Evolutionary conservation across 192 early-diverging fungal species (phyloP).

Genomic region (Haplosporangium gracile): DNA sequence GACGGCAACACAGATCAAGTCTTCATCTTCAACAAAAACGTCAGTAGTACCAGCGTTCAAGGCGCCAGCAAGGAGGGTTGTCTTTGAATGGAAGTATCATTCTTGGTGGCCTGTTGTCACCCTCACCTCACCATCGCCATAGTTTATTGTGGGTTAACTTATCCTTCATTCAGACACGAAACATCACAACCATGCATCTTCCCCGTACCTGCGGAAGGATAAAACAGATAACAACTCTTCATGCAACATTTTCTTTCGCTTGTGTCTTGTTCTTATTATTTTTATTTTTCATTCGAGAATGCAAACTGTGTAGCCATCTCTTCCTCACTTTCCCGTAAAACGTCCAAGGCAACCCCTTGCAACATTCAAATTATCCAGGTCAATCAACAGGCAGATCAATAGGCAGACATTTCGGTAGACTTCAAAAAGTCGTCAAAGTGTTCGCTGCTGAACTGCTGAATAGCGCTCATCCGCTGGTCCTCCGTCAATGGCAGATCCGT

Average conservation of each 20-base stretch:
- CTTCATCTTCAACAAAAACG: background rate
- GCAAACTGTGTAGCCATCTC: background rate
- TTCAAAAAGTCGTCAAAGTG: slow-evolving; percentile 52
- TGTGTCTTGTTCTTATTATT: background rate
- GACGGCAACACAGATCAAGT: background rate
- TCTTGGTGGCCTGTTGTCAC: slow-evolving; percentile 45
- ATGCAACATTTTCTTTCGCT: background rate
- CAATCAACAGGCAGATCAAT: background rate
- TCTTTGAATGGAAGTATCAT: slow-evolving; percentile 52
- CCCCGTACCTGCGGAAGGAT: background rate
- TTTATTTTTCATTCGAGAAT: background rate
- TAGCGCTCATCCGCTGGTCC: slow-evolving; percentile 32
- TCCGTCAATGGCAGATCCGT: slow-evolving; percentile 32
- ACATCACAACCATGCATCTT: background rate
- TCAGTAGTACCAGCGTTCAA: background rate
- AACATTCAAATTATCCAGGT: background rate
- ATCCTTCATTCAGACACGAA: background rate
- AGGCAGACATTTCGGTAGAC: slow-evolving; percentile 31
- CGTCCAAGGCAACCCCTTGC: background rate
- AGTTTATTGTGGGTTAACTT: background rate
- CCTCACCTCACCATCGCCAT: background rate
- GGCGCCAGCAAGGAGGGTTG: slow-evolving; percentile 3
- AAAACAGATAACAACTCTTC: background rate
- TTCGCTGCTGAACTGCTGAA: slow-evolving; percentile 49
- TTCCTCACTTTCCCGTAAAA: background rate